phyloP scores from a whole-genome alignment of 805 yeast species.

The Saccharomycopsis sp. region DNA sequence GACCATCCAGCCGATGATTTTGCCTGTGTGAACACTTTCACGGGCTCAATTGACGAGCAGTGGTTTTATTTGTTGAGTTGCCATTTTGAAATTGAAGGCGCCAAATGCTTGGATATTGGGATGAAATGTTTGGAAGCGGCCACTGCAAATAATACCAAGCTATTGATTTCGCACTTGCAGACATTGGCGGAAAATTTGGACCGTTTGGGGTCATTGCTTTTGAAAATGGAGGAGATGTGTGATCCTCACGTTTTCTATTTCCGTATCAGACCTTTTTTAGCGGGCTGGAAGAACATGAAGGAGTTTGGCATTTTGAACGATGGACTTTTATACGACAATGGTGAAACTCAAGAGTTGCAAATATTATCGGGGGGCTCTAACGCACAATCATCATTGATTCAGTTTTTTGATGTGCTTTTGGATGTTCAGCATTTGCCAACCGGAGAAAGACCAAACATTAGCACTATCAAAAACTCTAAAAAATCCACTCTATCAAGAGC shows the following conservation, averaged over 20 bases:
- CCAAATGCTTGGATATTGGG: conserved; percentile 58
- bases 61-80: conserved; percentile 92
- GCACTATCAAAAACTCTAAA: conserved; percentile 1
- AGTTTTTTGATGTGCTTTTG: conserved; percentile 70
- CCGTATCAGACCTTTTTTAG: conserved; percentile 79
- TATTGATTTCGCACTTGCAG: conserved; percentile 43
- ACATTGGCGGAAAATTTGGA: conserved; percentile 68
- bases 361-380: conserved; percentile 80
- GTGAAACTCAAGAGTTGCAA: not conserved
- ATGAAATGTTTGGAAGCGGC: conserved; percentile 55
- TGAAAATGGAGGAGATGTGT: conserved; percentile 86
- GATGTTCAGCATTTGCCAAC: conserved; percentile 73
- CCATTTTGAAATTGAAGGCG: conserved; percentile 77
- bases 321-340: conserved; percentile 64
- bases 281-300: conserved; percentile 92
- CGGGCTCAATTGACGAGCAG: conserved; percentile 84
- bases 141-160: conserved; percentile 34
- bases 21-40: conserved; percentile 64
- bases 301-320: conserved; percentile 67
- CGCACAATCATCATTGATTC: conserved; percentile 87
- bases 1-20: conserved; percentile 54
- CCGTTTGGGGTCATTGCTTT: conserved; percentile 57
- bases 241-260: conserved; percentile 88
- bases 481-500: conserved; percentile 16
- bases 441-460: conserved; percentile 42